These are phyloP conservation scores for Erysiphe pulchra DNA, from an alignment of 2,329 filamentous ascomycete species.

Conservation along the genomic window DNA sequence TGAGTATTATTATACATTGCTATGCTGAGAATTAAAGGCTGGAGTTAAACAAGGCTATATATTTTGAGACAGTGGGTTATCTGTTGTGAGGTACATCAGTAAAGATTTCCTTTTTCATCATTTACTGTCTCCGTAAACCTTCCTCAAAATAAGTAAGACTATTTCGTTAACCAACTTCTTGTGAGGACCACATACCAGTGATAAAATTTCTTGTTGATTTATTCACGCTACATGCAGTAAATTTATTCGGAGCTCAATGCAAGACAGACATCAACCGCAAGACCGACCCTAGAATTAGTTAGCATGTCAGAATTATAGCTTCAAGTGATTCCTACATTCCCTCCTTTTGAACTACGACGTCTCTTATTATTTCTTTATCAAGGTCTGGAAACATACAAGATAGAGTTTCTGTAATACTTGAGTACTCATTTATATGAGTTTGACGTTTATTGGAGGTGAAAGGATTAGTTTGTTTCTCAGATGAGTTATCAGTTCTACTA, in stretches of 20 bases:
- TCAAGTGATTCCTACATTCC: constrained; percentile 40
- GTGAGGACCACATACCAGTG: no score
- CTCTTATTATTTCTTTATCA: constrained; percentile 81
- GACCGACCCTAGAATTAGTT: constrained; percentile 34
- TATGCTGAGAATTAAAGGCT: no score
- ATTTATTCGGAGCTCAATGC: constrained; percentile 23
- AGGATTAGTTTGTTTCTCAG: constrained; percentile 70
- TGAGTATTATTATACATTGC: no score
- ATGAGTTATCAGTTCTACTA: constrained; percentile 47
- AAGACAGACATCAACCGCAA: constrained; percentile 69
- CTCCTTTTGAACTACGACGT: constrained; percentile 88
- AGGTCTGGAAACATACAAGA: constrained; percentile 92
- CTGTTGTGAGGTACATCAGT: no score
- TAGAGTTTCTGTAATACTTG: constrained; percentile 77
- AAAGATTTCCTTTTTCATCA: no score
- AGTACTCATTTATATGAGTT: constrained; percentile 62
- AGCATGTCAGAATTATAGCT: constrained; percentile 1
- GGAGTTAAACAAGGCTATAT: no score
- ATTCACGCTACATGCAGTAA: no score
- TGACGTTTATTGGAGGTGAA: constrained; percentile 70
- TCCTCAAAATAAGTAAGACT: no score
- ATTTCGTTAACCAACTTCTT: no score
- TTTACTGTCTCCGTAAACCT: no score
- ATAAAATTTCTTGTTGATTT: no score
- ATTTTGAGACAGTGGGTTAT: no score